phyloP scores from a whole-genome alignment of 495 filamentous ascomycete genomes.

The Mycothermus thermophilus region DNA sequence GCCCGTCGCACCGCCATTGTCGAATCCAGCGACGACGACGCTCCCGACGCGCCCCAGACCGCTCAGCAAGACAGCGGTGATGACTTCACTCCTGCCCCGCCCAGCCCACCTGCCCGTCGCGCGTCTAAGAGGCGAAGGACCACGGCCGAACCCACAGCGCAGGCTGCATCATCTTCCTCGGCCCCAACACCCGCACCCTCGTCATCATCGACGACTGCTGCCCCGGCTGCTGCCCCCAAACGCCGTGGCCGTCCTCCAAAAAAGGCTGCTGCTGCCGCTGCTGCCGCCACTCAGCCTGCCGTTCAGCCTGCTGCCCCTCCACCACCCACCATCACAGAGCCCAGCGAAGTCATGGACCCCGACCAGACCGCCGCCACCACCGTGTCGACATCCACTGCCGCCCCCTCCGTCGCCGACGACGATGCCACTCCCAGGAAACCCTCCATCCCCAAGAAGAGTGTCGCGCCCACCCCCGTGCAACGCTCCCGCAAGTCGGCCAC shows the following conservation, averaged over 20 bases:
- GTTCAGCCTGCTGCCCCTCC: too few species aligned
- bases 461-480: too few species aligned
- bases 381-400: conserved; percentile 34
- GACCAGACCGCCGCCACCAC: conserved; percentile 36
- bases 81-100: conserved; percentile 65
- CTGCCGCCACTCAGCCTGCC: background rate
- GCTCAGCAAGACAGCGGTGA: conserved; percentile 52
- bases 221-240: conserved; percentile 1
- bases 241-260: conserved; percentile 20
- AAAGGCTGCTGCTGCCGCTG: conserved; percentile 15
- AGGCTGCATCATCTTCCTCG: conserved; percentile 5
- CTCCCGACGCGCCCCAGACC: conserved; percentile 40
- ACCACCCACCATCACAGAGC: conserved; percentile 33
- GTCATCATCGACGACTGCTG: too few species aligned
- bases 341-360: conserved; percentile 45
- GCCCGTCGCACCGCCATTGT: conserved; percentile 54
- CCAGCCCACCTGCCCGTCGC: conserved; percentile 24
- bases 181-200: conserved; percentile 4
- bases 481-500: conserved; percentile 29
- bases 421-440: conserved; percentile 43
- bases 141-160: conserved; percentile 16
- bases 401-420: conserved; percentile 7
- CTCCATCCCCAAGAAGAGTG: conserved; percentile 54
- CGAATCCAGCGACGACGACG: conserved; percentile 64
- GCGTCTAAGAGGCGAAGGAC: conserved; percentile 43